phyloP scores from a whole-genome alignment of 2,329 filamentous ascomycete genomes.

The Pyricularia pennisetigena region DNA sequence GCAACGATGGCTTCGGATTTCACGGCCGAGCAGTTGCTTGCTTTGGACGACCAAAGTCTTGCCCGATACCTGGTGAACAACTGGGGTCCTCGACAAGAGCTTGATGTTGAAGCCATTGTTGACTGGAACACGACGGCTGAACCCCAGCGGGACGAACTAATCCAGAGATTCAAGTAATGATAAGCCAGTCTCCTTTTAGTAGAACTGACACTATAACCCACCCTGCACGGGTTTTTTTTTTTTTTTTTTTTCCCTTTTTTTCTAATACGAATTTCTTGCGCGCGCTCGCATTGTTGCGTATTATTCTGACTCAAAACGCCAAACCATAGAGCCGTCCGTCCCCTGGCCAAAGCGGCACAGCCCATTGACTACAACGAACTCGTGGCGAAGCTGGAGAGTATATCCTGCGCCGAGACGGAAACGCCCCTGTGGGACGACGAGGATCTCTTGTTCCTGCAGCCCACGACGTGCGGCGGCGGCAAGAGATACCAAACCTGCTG shows the following conservation, averaged over 20 bases:
- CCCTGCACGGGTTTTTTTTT: neutral
- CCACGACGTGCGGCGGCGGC: neutral
- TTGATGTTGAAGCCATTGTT: neutral
- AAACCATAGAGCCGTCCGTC: neutral
- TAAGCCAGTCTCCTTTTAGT: neutral
- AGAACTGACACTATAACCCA: neutral
- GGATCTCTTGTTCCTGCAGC: neutral
- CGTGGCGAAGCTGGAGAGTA: neutral
- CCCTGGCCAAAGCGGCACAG: neutral
- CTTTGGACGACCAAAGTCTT: neutral
- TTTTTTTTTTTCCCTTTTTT: too few species aligned
- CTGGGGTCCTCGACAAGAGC: neutral
- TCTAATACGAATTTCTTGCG: too few species aligned
- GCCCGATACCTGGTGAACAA: neutral
- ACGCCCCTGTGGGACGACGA: neutral
- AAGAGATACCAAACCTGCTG: neutral
- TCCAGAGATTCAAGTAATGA: neutral
- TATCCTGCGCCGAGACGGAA: neutral
- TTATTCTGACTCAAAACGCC: too few species aligned
- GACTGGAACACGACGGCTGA: neutral
- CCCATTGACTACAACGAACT: neutral
- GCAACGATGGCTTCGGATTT: neutral
- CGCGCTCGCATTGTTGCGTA: too few species aligned
- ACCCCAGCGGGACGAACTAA: neutral
- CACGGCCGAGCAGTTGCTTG: neutral